Conservation (phyloP, 2,329 filamentous ascomycete genomes). For the Pseudodiploospora longispora region DNA sequence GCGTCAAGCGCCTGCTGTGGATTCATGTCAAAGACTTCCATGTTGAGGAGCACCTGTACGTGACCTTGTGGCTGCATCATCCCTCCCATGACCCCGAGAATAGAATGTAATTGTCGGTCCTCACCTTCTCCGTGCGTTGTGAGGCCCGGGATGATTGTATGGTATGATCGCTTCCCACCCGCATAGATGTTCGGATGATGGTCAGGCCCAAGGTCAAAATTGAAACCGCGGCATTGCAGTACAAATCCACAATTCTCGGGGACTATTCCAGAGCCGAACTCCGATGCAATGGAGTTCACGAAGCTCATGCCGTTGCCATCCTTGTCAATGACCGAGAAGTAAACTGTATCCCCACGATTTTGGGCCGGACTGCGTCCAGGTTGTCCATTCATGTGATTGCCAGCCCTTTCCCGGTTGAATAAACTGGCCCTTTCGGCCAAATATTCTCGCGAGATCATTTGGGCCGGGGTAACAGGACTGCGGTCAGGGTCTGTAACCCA, state of each 20-base stretch:
- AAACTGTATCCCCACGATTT: constrained; percentile 1
- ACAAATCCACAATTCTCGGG: constrained; percentile 3
- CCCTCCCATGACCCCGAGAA: constrained; percentile 1
- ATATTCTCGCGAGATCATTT: background rate
- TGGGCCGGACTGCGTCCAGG: background rate
- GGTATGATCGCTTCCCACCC: constrained; percentile 1
- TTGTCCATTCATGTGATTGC: constrained; percentile 1
- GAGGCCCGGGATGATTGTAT: constrained; percentile 5
- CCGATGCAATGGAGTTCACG: constrained; percentile 4
- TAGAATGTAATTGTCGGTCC: background rate
- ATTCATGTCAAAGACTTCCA: constrained; percentile 7
- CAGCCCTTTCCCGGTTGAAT: background rate
- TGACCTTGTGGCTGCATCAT: constrained; percentile 5
- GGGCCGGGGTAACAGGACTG: background rate
- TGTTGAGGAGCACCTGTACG: constrained; percentile 6
- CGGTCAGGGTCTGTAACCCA: constrained; percentile 5
- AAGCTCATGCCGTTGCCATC: constrained; percentile 6
- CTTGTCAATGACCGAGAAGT: constrained; percentile 2
- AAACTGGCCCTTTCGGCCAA: background rate
- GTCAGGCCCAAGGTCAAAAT: constrained; percentile 1
- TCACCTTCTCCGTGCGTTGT: background rate
- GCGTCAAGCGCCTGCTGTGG: constrained; percentile 3
- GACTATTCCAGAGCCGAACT: constrained; percentile 4
- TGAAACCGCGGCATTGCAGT: constrained; percentile 1
- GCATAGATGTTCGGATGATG: background rate